Conservation (phyloP, 1,139 yeast species). For the Magnusiomyces tetraspermus region DNA sequence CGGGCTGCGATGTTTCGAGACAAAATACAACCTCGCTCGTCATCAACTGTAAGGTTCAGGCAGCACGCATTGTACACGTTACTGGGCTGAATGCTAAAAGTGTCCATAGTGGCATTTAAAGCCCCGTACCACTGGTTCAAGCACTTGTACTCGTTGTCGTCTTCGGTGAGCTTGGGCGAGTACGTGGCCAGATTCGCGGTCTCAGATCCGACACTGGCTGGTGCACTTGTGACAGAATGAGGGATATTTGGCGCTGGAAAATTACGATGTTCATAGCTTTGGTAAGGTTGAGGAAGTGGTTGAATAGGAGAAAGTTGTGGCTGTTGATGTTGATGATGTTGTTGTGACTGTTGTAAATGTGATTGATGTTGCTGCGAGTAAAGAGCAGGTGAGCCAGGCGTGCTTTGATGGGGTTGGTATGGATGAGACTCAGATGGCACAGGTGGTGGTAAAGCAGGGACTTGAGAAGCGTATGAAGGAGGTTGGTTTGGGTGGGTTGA, state of each 20-base stretch:
- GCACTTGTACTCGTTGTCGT: not conserved
- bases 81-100: slow-evolving; percentile 1
- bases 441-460: not conserved
- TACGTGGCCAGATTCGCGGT: not conserved
- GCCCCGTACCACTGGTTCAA: slow-evolving; percentile 4
- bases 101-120: slow-evolving; percentile 3
- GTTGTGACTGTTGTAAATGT: not conserved
- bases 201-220: not conserved
- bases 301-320: not conserved
- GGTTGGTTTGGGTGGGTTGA: not conserved
- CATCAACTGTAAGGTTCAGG: slow-evolving; percentile 3
- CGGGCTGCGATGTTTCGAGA: not conserved
- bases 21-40: not conserved
- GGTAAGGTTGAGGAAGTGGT: not conserved
- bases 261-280: not conserved
- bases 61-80: slow-evolving; percentile 7
- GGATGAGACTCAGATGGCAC: not conserved
- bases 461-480: not conserved
- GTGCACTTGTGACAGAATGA: not conserved
- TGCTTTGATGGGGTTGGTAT: not conserved
- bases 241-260: not conserved
- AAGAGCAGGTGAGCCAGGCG: not conserved
- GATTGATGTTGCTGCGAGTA: not conserved
- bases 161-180: not conserved
- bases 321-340: slow-evolving; percentile 2